Base-by-base conservation (phyloP, 768 basidiomycete species). In the Candolleomyces efflorescens region DNA sequence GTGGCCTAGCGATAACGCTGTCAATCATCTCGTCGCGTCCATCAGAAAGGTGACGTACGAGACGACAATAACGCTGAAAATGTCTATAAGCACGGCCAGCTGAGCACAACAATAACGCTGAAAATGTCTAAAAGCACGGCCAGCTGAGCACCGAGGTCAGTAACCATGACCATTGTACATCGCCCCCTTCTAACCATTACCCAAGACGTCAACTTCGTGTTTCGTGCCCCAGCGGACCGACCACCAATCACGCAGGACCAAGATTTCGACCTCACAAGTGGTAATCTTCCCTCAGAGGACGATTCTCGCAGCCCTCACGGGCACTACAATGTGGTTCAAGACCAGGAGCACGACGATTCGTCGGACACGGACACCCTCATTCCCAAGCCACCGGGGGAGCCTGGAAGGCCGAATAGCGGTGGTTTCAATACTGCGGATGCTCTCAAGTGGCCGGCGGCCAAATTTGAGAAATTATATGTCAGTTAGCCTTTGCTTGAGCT, bases 351-450 rank as follows among this genome's bases (percentile, higher is more conserved):
- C 23, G 36, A 55, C 64, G 51, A 59, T 64, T 68, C 59, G 60
- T 65, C 47, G 51, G n/a, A 36, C 9, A 23, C 5, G 5, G 5
- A 37, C 7, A n/a, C 7, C 17, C 37, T 53, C 41, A 62, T 62
- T 45, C 41, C 54, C n/a, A 69, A 68, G 46, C 68, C 67, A 12
- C 18, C 18, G 1, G 62, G 64, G 0, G 58, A 68, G 41, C 58
- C 63, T 11, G 68, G 67, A 2, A 36, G 41, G 3, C 64, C 64
- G 11, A 53, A 60, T 2, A n/a, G 54, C 6, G 65, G 66, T 4
- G 63, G 66, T 0, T 67, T 68, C 39, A 68, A 45, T 7, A 58
- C 68, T 20, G 54, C 62, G 44, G 60, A 55, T 0, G 61, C 57
- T 0, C 26, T 68, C 3, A 37, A 27, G 17, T 68, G 63, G 67